A percentile compares a stretch with the other conserved stretches of the same genome.
These are phyloP conservation scores for Oxyria digyna DNA, from an alignment of 148 eudicot genomes.

Conservation along the genomic window DNA sequence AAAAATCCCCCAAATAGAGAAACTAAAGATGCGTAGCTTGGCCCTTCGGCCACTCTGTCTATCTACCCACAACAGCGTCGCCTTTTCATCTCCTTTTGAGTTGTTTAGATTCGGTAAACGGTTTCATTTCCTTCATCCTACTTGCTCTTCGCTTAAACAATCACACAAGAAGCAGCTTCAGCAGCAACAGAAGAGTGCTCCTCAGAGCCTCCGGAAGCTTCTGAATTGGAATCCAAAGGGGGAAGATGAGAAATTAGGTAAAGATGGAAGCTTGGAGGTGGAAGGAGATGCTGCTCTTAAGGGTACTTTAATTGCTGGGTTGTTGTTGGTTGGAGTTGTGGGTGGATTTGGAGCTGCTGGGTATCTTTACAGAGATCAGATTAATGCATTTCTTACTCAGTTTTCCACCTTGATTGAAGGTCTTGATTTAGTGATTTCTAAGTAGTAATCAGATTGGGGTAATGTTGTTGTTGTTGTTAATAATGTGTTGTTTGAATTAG, in stretches of 20 bases:
- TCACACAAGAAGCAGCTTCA: conserved; percentile 41
- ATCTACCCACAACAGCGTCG: conserved; percentile 10
- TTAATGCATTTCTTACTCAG: conserved; percentile 65
- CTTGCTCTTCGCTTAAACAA: conserved; percentile 56
- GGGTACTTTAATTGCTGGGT: conserved; percentile 76
- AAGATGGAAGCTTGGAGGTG: conserved; percentile 11
- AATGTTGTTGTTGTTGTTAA: too few relatives aligned
- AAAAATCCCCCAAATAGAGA: not conserved
- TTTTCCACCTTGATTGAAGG: conserved; percentile 87
- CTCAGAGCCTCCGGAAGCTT: conserved; percentile 30
- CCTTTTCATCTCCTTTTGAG: conserved; percentile 13
- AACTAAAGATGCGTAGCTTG: conserved; percentile 23
- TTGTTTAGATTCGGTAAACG: conserved; percentile 24
- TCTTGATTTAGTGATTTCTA: conserved; percentile 9
- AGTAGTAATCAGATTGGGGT: too few relatives aligned
- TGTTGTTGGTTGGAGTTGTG: conserved; percentile 66
- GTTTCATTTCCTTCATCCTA: conserved; percentile 44
- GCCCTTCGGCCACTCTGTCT: conserved; percentile 19
- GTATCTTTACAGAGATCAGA: conserved; percentile 67
- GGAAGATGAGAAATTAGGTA: conserved; percentile 4
- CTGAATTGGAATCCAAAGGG: conserved; percentile 37
- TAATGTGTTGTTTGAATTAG: conserved; percentile 24
- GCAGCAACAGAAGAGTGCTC: conserved; percentile 30
- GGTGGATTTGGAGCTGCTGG: conserved; percentile 91
- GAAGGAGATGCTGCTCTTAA: conserved; percentile 56